Evolutionary conservation across 495 filamentous ascomycete genomes (phyloP), one percentile per base, ranked within the genome.

Genomic region (Podospora pseudopauciseta): DNA sequence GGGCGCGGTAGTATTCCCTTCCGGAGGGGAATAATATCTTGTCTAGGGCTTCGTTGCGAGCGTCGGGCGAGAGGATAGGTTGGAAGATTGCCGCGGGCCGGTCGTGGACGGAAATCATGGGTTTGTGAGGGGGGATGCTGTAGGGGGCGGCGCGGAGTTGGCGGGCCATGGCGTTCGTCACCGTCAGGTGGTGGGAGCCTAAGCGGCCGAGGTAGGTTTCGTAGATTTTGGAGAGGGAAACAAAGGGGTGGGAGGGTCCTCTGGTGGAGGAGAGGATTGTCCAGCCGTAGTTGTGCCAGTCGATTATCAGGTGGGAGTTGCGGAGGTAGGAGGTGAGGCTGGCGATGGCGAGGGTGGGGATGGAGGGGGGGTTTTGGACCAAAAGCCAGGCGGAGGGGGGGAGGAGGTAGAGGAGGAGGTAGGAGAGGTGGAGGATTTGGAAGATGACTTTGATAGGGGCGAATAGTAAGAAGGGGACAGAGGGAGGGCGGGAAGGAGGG

Each of bases 231-330:
- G 93, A 90, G 20, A 94, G 72, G 65, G 71, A 81, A 18, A 97
- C 93, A 7, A 98, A 83, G 0, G 91, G 92, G 76, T 97, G 94
- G 66, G 58, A 84, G 78, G 54, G 88, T 74, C 80, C 92, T 86
- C 74, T 91, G 72, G 71, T 83, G 55, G 78, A 77, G 26, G 91
- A 88, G 4, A 99, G 88, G 67, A 98, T 94, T n/a, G 91, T 94
- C 84, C 92, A 97, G 69, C 95, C 94, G 78, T 97, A 97, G 78
- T 99, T 99, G 81, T 99, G 95, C 95, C 95, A 99, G 79, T 99
- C 95, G 66, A 98, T 92, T 49, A 97, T 84, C 2, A 97, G 86
- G 66, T 84, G 85, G 27, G 91, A 94, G 67, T 92, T 88, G 55
- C 96, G 91, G 64, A 96, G 80, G 73, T 87, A 87, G 74, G 91